phyloP scores from a whole-genome alignment of 495 filamentous ascomycete species.

The Podospora conica region DNA sequence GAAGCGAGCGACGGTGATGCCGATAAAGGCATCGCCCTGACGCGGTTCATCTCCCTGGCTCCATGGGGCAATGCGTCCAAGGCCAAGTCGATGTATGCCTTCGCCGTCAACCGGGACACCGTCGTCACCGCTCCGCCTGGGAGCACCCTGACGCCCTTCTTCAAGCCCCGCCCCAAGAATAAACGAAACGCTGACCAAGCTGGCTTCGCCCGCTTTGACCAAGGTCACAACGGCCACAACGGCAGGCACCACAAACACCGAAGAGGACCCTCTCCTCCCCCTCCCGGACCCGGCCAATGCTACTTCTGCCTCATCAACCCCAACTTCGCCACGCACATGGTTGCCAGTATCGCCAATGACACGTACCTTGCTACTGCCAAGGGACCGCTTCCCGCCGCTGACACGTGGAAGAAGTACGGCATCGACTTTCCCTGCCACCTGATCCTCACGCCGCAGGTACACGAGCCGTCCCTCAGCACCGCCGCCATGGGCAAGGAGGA shows the following conservation, averaged over 20 bases:
- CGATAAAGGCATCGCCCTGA: conserved; percentile 51
- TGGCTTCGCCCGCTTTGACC: conserved; percentile 61
- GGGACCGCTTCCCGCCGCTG: conserved; percentile 67
- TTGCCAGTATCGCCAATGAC: conserved; percentile 78
- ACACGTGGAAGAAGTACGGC: conserved; percentile 52
- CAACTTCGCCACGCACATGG: conserved; percentile 75
- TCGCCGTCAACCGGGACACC: conserved; percentile 60
- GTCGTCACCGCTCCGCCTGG: conserved; percentile 54
- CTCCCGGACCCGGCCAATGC: conserved; percentile 67
- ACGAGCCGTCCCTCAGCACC: conserved; percentile 48
- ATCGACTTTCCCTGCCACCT: conserved; percentile 79
- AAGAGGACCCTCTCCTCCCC: conserved; percentile 42
- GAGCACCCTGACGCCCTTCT: conserved; percentile 65
- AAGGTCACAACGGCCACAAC: conserved; percentile 50
- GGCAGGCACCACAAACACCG: conserved; percentile 53
- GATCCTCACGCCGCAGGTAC: conserved; percentile 81
- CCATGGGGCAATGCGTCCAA: conserved; percentile 64
- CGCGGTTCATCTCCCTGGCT: conserved; percentile 84
- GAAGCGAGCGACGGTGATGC: conserved; percentile 22
- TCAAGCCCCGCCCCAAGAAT: conserved; percentile 22
- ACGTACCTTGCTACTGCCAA: conserved; percentile 87
- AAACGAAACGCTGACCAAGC: conserved; percentile 57
- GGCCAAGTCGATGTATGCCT: conserved; percentile 87
- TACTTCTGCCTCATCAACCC: conserved; percentile 93
- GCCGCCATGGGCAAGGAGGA: conserved; percentile 51